Conservation (phyloP, 352 stramenopile species). For the Plasmopara muralis region DNA sequence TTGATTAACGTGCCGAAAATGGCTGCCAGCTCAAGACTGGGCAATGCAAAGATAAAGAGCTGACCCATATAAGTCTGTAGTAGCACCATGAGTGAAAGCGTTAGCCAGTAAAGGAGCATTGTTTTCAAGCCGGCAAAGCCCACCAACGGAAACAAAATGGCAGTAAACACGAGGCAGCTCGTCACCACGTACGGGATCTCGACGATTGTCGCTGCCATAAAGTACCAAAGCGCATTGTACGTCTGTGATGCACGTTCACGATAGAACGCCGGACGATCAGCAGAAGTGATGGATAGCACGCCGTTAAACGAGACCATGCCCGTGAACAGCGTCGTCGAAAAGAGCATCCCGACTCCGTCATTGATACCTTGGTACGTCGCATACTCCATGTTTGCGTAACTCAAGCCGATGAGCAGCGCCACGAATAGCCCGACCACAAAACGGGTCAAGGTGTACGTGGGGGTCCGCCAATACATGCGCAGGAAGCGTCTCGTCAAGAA, state of each 20-base stretch:
- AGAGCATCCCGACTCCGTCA: slow-evolving; percentile 66
- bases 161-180: slow-evolving; percentile 31
- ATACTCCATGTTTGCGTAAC: slow-evolving; percentile 57
- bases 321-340: slow-evolving; percentile 72
- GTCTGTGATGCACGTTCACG: slow-evolving; percentile 6
- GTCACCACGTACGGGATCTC: slow-evolving; percentile 63
- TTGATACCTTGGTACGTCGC: slow-evolving; percentile 31
- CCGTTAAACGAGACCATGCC: slow-evolving; percentile 57
- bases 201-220: slow-evolving; percentile 26
- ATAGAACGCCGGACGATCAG: slow-evolving; percentile 34
- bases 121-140: slow-evolving; percentile 30
- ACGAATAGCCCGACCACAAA: slow-evolving; percentile 47
- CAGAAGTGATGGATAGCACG: slow-evolving; percentile 57
- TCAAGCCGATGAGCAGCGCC: slow-evolving; percentile 49
- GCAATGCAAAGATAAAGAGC: slow-evolving; percentile 30
- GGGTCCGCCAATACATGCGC: slow-evolving; percentile 76
- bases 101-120: slow-evolving; percentile 41
- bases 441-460: slow-evolving; percentile 76
- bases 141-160: slow-evolving; percentile 38
- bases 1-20: slow-evolving; percentile 31
- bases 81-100: slow-evolving; percentile 31
- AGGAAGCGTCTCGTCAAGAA: slow-evolving; percentile 38
- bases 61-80: slow-evolving; percentile 39
- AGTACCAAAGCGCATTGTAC: slow-evolving; percentile 63
- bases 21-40: slow-evolving; percentile 24